phyloP scores from a whole-genome alignment of 169 alveolate species.

The Plasmodium inui region DNA sequence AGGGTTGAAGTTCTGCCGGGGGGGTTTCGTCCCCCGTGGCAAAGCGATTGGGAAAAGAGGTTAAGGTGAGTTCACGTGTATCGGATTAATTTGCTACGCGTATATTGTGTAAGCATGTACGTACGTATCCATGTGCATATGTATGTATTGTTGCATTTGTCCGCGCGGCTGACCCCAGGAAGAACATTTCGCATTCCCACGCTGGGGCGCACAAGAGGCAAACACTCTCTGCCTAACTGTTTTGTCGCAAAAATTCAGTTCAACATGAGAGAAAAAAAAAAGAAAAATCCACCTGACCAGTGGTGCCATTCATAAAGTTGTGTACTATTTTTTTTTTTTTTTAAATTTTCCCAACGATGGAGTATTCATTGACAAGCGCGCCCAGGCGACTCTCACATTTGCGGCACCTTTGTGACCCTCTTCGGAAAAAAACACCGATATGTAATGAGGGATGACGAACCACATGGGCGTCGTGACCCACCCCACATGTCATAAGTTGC shows the following conservation, averaged over 20 bases:
- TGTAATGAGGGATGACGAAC: not conserved
- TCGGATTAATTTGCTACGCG: not conserved
- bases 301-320: not conserved
- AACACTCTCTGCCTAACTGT: not conserved
- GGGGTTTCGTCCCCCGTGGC: not conserved
- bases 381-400: not conserved
- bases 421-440: not conserved
- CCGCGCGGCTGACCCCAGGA: not conserved
- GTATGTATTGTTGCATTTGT: not conserved
- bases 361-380: not conserved
- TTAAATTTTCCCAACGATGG: not conserved
- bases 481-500: not conserved
- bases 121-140: not conserved
- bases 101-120: not conserved
- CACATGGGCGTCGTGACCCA: not conserved
- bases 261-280: not conserved
- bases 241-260: not conserved
- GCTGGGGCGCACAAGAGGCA: too few species aligned
- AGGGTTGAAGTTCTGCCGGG: not conserved
- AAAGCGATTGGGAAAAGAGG: not conserved
- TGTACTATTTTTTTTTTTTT: not conserved
- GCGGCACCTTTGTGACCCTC: not conserved
- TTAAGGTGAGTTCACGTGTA: not conserved
- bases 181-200: not conserved
- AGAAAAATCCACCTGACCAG: not conserved